Conservation (phyloP, 768 basidiomycete species). For the Russula abietina region DNA sequence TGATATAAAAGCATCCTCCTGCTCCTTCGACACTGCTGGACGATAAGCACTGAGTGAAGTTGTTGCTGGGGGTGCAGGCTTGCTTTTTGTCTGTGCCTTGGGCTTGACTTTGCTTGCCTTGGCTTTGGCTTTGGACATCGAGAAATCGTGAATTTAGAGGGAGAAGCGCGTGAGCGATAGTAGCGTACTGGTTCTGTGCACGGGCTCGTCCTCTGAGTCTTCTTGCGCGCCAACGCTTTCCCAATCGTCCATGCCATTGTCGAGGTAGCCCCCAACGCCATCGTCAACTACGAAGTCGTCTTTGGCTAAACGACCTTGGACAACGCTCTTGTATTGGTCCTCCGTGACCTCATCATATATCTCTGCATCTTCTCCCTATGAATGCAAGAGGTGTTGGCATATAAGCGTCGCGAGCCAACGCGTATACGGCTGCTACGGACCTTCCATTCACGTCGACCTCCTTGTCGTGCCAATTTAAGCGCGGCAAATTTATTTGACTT, state of each 20-base stretch:
- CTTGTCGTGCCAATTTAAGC: constrained; percentile 42
- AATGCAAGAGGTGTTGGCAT: constrained; percentile 24
- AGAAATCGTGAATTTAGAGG: constrained; percentile 17
- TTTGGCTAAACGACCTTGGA: constrained; percentile 68
- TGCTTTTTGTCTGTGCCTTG: constrained; percentile 44
- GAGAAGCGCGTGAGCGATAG: constrained; percentile 1
- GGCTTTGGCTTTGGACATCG: constrained; percentile 29
- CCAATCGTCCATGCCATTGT: constrained; percentile 98
- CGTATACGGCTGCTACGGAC: constrained; percentile 31
- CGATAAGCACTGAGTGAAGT: constrained; percentile 78
- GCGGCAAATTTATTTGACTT: constrained; percentile 49
- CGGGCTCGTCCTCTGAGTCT: constrained; percentile 33
- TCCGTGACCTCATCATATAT: constrained; percentile 90
- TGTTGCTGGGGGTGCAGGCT: constrained; percentile 40
- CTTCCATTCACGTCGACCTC: constrained; percentile 46
- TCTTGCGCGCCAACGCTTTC: constrained; percentile 51
- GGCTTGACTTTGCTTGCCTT: constrained; percentile 38
- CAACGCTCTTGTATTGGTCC: constrained; percentile 81
- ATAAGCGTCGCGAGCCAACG: constrained; percentile 9
- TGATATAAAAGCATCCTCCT: constrained; percentile 89
- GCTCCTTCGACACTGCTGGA: constrained; percentile 62
- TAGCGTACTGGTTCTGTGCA: constrained; percentile 30
- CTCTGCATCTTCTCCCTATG: constrained; percentile 50
- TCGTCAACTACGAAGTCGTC: constrained; percentile 99
- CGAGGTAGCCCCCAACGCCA: constrained; percentile 83